phyloP scores from a whole-genome alignment of 345 rosid species.

The Hypericum androsaemum region DNA sequence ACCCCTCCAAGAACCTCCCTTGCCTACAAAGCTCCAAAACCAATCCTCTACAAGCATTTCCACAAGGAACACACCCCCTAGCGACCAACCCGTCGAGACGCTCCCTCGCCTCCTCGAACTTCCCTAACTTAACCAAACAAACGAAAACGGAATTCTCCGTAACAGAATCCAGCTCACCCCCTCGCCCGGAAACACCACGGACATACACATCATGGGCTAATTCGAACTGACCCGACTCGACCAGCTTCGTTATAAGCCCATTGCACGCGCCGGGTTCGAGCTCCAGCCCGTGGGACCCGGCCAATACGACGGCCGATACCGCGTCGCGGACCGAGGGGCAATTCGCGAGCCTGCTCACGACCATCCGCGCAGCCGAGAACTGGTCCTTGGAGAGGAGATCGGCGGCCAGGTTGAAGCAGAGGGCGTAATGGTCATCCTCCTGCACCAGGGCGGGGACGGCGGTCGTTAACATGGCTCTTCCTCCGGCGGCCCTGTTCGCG shows the following conservation, averaged over 20 bases:
- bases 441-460: too few species aligned
- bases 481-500: too few species aligned
- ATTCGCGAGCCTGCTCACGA: conserved; percentile 1
- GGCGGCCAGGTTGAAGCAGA: too few species aligned
- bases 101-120: conserved; percentile 38
- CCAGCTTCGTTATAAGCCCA: conserved; percentile 32
- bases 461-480: too few species aligned
- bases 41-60: conserved; percentile 28
- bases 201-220: conserved; percentile 34
- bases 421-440: too few species aligned
- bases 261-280: conserved; percentile 27
- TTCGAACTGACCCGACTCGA: conserved; percentile 30
- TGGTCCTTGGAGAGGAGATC: too few species aligned
- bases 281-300: conserved; percentile 27
- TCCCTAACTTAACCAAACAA: conserved; percentile 44
- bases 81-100: conserved; percentile 37
- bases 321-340: conserved; percentile 35
- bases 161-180: conserved; percentile 30
- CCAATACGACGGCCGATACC: conserved; percentile 28
- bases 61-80: conserved; percentile 22
- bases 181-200: conserved; percentile 26
- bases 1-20: conserved; percentile 41
- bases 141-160: conserved; percentile 40
- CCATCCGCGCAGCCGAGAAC: too few species aligned
- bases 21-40: conserved; percentile 30